These are phyloP conservation scores for Hortiboletus flavorubellus DNA, from an alignment of 768 basidiomycete species.

Conservation along the genomic window DNA sequence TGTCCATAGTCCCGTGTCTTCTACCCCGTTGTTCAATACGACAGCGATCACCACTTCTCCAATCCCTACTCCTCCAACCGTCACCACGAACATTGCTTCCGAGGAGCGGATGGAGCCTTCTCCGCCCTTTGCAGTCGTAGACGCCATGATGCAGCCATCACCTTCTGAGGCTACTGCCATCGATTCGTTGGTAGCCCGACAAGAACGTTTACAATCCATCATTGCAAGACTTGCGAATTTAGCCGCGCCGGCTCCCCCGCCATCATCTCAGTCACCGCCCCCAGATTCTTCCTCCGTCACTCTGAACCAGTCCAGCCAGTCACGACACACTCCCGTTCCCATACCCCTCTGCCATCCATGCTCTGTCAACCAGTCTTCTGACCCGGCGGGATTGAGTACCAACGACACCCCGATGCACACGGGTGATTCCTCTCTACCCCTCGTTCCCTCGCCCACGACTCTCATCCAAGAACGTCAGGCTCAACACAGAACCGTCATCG, in stretches of 20 bases:
- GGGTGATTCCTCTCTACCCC: not conserved
- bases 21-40: not conserved
- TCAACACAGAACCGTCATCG: slow-evolving; percentile 6
- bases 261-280: slow-evolving; percentile 10
- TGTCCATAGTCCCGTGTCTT: not conserved
- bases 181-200: slow-evolving; percentile 9
- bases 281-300: not conserved
- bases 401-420: not conserved
- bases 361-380: not conserved
- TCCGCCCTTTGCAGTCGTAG: not conserved
- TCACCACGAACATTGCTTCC: not conserved
- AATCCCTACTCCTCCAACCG: not conserved
- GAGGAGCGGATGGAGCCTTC: not conserved
- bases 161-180: not conserved
- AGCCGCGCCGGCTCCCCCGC: not conserved
- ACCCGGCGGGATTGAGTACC: not conserved
- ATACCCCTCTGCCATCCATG: slow-evolving; percentile 11
- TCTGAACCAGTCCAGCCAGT: not conserved
- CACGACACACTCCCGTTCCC: not conserved
- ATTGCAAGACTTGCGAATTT: slow-evolving; percentile 10
- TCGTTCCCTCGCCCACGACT: not conserved
- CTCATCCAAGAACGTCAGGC: slow-evolving; percentile 12
- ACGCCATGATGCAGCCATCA: not conserved
- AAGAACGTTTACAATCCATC: slow-evolving; percentile 16
- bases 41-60: not conserved